Evolutionary conservation across 768 basidiomycete species (phyloP).

Genomic region (Chalciporus piperatus): DNA sequence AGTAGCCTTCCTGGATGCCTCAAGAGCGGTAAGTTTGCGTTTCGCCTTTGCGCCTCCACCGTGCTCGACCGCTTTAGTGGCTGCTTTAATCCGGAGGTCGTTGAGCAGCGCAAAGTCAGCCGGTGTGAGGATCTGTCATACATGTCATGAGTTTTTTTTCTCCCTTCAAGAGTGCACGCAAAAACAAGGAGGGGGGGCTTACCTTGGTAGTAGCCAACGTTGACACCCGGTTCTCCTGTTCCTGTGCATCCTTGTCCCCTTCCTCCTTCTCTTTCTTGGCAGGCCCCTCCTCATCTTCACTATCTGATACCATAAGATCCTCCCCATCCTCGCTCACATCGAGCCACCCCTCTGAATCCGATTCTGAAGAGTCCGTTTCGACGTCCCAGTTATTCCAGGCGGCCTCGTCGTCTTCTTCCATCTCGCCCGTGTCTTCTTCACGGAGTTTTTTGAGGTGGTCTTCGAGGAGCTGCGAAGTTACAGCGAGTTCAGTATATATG

Average conservation of each 20-base stretch:
- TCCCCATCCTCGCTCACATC: slow-evolving; percentile 70
- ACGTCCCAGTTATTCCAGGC: slow-evolving; percentile 92
- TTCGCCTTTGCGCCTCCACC: slow-evolving; percentile 77
- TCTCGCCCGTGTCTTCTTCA: slow-evolving; percentile 54
- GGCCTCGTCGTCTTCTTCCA: slow-evolving; percentile 61
- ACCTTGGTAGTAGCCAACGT: slow-evolving; percentile 83
- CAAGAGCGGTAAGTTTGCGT: slow-evolving; percentile 81
- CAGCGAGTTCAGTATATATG: neutral
- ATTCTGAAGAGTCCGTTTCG: slow-evolving; percentile 64
- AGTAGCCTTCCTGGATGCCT: slow-evolving; percentile 62
- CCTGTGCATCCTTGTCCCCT: slow-evolving; percentile 18
- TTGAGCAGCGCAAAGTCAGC: slow-evolving; percentile 93
- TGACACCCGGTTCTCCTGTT: slow-evolving; percentile 45
- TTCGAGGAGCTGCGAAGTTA: slow-evolving; percentile 66
- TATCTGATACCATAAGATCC: slow-evolving; percentile 76
- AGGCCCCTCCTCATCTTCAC: slow-evolving; percentile 63
- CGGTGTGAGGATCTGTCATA: slow-evolving; percentile 84
- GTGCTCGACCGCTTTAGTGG: slow-evolving; percentile 62
- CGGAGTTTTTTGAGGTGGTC: slow-evolving; percentile 75
- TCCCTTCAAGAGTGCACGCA: too few species aligned
- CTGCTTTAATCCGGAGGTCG: slow-evolving; percentile 81
- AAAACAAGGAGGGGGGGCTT: neutral
- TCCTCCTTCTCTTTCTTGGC: slow-evolving; percentile 7
- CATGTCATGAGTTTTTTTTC: neutral
- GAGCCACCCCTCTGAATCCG: slow-evolving; percentile 73